Evolutionary conservation across 2,329 filamentous ascomycete species (phyloP).

Genomic region (Hymenoscyphus albidus): DNA sequence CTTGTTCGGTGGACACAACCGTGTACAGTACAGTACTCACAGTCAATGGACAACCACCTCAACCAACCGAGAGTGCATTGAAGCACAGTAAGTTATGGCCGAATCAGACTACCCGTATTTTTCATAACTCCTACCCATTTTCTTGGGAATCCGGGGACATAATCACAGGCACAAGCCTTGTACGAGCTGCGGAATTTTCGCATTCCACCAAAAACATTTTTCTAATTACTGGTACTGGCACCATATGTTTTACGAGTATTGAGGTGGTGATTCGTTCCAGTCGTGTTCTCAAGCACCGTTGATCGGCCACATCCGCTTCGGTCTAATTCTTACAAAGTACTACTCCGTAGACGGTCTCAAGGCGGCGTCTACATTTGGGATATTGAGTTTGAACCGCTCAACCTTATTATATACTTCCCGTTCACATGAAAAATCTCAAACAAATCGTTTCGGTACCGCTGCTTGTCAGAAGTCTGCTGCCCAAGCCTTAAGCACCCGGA

Average conservation of each 20-base stretch:
- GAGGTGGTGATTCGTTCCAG: background rate
- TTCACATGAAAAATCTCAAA: background rate
- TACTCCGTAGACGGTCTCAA: background rate
- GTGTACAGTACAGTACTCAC: background rate
- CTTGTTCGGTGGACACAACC: background rate
- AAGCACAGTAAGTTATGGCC: background rate
- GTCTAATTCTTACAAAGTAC: background rate
- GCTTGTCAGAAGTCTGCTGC: background rate
- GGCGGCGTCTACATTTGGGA: background rate
- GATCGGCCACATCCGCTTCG: background rate
- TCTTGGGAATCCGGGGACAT: background rate
- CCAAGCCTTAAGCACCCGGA: background rate
- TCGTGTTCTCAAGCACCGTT: background rate
- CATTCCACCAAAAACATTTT: background rate
- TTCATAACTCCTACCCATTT: background rate
- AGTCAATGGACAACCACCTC: background rate
- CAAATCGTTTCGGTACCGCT: background rate
- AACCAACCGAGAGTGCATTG: background rate
- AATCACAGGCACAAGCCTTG: background rate
- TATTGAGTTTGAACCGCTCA: background rate
- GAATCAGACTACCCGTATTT: background rate
- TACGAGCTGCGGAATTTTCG: background rate
- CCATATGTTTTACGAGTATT: background rate
- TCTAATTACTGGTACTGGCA: background rate
- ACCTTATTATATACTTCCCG: background rate